Conservation (phyloP, 208 protist genomes). For the Herpetomonas samuelpessoai region DNA sequence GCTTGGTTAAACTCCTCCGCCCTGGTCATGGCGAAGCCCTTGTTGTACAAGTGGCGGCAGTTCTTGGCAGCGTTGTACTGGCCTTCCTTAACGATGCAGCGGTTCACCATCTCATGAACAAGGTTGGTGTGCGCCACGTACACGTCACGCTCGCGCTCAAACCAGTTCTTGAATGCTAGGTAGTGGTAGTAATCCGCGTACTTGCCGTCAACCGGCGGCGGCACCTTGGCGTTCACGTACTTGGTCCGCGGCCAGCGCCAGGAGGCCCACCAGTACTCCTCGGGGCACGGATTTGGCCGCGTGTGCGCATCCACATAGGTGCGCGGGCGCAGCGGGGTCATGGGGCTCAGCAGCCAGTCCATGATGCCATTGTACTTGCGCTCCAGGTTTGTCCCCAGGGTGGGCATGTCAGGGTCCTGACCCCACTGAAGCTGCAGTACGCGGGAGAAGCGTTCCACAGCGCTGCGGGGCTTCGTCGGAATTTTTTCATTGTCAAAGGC, state of each 20-base stretch:
- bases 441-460: constrained; percentile 49
- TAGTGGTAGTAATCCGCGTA: constrained; percentile 88
- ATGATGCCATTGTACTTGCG: constrained; percentile 50
- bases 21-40: constrained; percentile 78
- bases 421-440: constrained; percentile 59
- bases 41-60: constrained; percentile 79
- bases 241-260: constrained; percentile 80
- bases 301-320: constrained; percentile 73
- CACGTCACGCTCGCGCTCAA: constrained; percentile 76
- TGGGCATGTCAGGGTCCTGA: constrained; percentile 66
- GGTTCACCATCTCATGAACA: constrained; percentile 70
- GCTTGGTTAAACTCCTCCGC: constrained; percentile 84
- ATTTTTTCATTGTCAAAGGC: constrained; percentile 53
- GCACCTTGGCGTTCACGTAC: constrained; percentile 84
- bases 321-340: constrained; percentile 49
- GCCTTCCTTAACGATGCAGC: constrained; percentile 77
- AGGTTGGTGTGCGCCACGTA: constrained; percentile 77
- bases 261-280: constrained; percentile 80
- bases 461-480: constrained; percentile 34
- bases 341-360: constrained; percentile 60
- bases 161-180: constrained; percentile 78
- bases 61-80: constrained; percentile 90
- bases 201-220: constrained; percentile 72
- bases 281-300: constrained; percentile 75
- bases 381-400: constrained; percentile 39